Evolutionary conservation across 1,284 basidiomycete genomes (phyloP).

Genomic region (Fomitopsis palustris): DNA sequence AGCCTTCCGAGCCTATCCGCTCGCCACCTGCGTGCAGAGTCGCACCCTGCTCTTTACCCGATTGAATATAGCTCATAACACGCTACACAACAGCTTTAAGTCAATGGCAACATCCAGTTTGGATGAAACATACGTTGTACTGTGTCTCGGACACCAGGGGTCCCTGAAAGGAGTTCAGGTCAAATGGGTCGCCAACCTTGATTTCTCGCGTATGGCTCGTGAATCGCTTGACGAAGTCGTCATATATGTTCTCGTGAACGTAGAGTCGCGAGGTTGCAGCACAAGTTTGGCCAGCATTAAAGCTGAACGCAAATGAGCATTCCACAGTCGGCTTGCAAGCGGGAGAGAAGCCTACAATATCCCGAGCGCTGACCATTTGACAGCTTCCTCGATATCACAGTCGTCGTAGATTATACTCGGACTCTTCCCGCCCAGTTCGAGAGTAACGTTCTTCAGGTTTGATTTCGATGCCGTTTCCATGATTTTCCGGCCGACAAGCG

Average conservation of each 20-base stretch:
- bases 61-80: conserved; percentile 87
- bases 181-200: conserved; percentile 83
- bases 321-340: too few relatives aligned
- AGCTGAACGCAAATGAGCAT: conserved; percentile 36
- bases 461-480: conserved; percentile 80
- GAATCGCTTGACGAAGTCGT: conserved; percentile 69
- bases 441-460: conserved; percentile 87
- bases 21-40: conserved; percentile 76
- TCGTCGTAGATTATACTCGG: conserved; percentile 78
- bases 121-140: conserved; percentile 58
- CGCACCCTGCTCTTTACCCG: conserved; percentile 84
- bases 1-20: conserved; percentile 70
- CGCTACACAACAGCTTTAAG: conserved; percentile 38
- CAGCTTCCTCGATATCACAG: conserved; percentile 74
- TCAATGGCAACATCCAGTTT: too few relatives aligned
- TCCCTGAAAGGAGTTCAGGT: conserved; percentile 68
- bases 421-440: conserved; percentile 93
- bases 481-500: conserved; percentile 82
- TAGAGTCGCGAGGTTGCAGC: conserved; percentile 85
- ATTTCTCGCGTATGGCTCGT: conserved; percentile 52
- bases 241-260: conserved; percentile 82
- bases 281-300: conserved; percentile 83
- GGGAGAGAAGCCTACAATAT: conserved; percentile 54
- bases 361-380: conserved; percentile 79
- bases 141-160: conserved; percentile 82